Percentiles rank a stretch among this genome's conserved stretches.
phyloP scores from a whole-genome alignment of 306 rosid genomes.

The Prosopis cineraria region DNA sequence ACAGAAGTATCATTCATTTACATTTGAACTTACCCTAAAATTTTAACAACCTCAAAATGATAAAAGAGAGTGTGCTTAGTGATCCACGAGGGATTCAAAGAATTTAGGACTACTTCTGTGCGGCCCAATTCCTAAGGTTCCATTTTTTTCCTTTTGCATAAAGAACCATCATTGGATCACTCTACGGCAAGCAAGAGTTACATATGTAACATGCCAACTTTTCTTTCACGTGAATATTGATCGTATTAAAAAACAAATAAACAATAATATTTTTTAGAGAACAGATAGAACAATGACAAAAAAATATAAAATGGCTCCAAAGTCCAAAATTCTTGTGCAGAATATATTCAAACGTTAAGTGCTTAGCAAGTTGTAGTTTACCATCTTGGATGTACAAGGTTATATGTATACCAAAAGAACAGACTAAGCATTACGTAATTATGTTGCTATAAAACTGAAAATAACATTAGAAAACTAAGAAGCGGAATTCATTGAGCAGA shows the following conservation, averaged over 20 bases:
- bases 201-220: slow-evolving; percentile 13
- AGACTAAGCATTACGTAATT: slow-evolving; percentile 9
- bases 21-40: slow-evolving; percentile 66
- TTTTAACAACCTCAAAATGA: slow-evolving; percentile 77
- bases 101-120: slow-evolving; percentile 74
- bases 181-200: slow-evolving; percentile 45
- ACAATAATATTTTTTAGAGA: not conserved
- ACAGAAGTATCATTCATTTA: slow-evolving; percentile 22
- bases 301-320: slow-evolving; percentile 2
- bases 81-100: slow-evolving; percentile 74
- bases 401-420: not conserved
- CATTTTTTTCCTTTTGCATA: slow-evolving; percentile 68
- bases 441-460: slow-evolving; percentile 1
- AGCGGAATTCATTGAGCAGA: not conserved
- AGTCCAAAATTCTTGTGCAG: not conserved
- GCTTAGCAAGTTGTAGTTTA: not conserved
- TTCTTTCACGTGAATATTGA: slow-evolving; percentile 12
- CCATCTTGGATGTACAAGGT: not conserved
- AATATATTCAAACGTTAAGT: not conserved
- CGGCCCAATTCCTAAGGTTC: slow-evolving; percentile 71
- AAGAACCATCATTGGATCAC: slow-evolving; percentile 74
- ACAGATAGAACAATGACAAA: not conserved
- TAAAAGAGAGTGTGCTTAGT: slow-evolving; percentile 56
- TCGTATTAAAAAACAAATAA: not conserved
- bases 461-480: not conserved